Percentiles rank a stretch among this genome's conserved stretches.
phyloP scores from a whole-genome alignment of 2,329 filamentous ascomycete species.

The Leptosphaerulina australis region DNA sequence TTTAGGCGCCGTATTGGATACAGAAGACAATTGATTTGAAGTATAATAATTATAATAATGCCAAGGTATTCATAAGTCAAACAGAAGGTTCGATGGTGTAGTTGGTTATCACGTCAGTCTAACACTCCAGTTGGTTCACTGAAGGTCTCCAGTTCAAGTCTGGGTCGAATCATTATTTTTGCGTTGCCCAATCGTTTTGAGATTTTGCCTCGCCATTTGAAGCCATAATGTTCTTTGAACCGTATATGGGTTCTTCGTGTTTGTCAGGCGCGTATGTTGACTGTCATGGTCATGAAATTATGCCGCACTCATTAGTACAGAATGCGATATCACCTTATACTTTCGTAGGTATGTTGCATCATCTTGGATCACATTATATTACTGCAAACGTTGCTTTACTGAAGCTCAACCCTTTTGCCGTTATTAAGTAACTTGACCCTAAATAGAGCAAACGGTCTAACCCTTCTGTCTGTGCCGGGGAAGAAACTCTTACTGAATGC shows the following conservation, averaged over 20 bases:
- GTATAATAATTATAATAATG: too few species aligned
- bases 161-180: slow-evolving; percentile 14
- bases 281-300: too few species aligned
- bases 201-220: background rate
- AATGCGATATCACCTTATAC: background rate
- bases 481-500: slow-evolving; percentile 46
- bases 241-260: background rate
- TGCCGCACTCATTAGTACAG: too few species aligned
- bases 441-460: slow-evolving; percentile 53
- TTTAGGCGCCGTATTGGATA: too few species aligned
- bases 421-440: slow-evolving; percentile 51
- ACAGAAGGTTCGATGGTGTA: slow-evolving; percentile 47
- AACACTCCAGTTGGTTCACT: slow-evolving; percentile 39
- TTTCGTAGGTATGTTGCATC: background rate
- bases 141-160: slow-evolving; percentile 17
- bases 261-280: too few species aligned
- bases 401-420: slow-evolving; percentile 49
- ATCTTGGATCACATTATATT: background rate
- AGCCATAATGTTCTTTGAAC: background rate
- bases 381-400: slow-evolving; percentile 9
- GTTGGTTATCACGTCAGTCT: slow-evolving; percentile 55
- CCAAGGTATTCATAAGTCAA: too few species aligned
- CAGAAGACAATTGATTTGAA: too few species aligned
- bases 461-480: slow-evolving; percentile 52
- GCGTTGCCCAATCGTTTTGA: background rate